Evolutionary conservation across 2,329 filamentous ascomycete species (phyloP), one percentile per base, ranked within the genome.

Genomic region (Phaeoacremonium minimum): DNA sequence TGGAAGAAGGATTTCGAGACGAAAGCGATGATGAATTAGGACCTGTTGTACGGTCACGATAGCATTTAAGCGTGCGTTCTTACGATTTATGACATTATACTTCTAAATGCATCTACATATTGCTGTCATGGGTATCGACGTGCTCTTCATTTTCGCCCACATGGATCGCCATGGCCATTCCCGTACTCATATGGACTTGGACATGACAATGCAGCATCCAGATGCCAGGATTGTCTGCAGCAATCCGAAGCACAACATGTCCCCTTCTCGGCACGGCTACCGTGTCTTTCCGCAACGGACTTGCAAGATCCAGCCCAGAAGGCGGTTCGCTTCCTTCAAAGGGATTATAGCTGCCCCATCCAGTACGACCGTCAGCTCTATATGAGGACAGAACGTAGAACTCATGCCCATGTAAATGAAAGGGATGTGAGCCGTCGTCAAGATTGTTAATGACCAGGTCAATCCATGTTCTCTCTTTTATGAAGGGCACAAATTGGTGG

Each of bases 1-100:
- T 91, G 35, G 86, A 91, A 56, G 75, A 83, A 50, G 83, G 82
- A 0, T 87, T 87, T 53, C 76, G 77, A 60, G 83, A 87, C 55
- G 81, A 85, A 48, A 86, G 83, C 53, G 79, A 83, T 38, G 78
- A 83, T 26, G 77, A 80, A 37, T 35, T 18, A 5, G 39, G 37
- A 11, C 26, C 29, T 13, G 30, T 33, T 11, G 16, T 12, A 15
- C 35, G 47, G 29, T 41, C 45, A 35, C 49, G 42, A 20, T 37
- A 42, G 20, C 22, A 26, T 26, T 9, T n/a, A 26, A 9, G 22
- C 9, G n/a, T 26, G 22, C 22, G 9, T 26, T 9, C n/a, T n/a
- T n/a, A n/a, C n/a, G n/a, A n/a, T n/a, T n/a, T n/a, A n/a, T n/a
- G n/a, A n/a, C n/a, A n/a, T n/a, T n/a, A n/a, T n/a, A n/a, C n/a